Evolutionary conservation across 2,329 filamentous ascomycete genomes (phyloP), one percentile per base, ranked within the genome.

Genomic region (Rhynchosporium graminicola): DNA sequence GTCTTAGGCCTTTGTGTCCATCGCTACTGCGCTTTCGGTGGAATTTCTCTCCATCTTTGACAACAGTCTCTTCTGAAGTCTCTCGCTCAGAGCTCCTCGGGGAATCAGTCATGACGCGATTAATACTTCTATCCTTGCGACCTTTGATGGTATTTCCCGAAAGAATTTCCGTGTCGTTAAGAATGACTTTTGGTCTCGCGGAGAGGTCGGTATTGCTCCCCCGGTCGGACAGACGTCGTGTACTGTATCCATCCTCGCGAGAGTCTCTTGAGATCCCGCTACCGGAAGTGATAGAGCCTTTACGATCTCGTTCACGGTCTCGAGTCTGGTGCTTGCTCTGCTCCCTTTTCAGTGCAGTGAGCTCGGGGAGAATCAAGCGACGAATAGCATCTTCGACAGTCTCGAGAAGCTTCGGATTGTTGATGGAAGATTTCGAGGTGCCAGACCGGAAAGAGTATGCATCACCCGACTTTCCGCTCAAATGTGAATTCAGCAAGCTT

Each of bases 281-380:
- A 70, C 76, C 84, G 73, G 77, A 84, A 67, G 77, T 80, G 66
- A 86, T 80, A 1, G 87, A 87, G 60, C 86, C 84, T 69, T 86
- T 80, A 78, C 81, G 51, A 78, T 80, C 54, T 62, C 87, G 51
- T 77, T 82, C 51, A 62, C 87, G 88, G 60, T 85, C 85, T 10
- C 85, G 85, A 70, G 86, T 88, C 67, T 89, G 83, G 66, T 88
- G 86, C 67, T 89, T 88, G 75, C 91, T 93, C 74, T 94, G 90
- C 72, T 97, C 92, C 70, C 93, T 87, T 76, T 97, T 97, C 60
- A 99, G 80, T 9, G 92, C 91, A 70, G 92, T 94, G 50, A 99
- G 81, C 76, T 99, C 94, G 0, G 95, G 95, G 2, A 99, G 76
- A 59, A 91, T 90, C 63, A 91, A 77, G 60, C 87, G 81, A 70